phyloP scores from a whole-genome alignment of 2,329 filamentous ascomycete species.

The Colletotrichum eleusines region DNA sequence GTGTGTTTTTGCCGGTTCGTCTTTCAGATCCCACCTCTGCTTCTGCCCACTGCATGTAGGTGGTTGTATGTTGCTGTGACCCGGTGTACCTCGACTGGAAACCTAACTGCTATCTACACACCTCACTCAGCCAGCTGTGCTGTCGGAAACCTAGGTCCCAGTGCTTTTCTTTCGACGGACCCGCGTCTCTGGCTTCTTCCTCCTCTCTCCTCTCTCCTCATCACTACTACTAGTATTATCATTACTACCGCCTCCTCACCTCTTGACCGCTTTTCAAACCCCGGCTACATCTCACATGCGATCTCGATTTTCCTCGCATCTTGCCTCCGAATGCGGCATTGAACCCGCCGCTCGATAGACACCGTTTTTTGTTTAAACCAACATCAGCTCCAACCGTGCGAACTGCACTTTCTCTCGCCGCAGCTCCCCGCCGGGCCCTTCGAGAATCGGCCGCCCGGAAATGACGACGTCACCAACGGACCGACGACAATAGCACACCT shows the following conservation, averaged over 20 bases:
- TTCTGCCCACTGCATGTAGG: neutral
- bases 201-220: neutral
- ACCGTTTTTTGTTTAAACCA: neutral
- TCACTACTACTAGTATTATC: neutral
- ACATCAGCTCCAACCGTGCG: neutral
- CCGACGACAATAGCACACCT: conserved; percentile 26
- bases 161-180: neutral
- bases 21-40: neutral
- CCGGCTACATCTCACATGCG: conserved; percentile 25
- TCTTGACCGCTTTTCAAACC: neutral
- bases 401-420: neutral
- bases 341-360: conserved; percentile 11
- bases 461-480: conserved; percentile 33
- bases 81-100: neutral
- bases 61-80: neutral
- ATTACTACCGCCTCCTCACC: neutral
- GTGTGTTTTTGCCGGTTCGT: neutral
- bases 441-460: conserved; percentile 19
- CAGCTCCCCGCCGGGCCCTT: conserved; percentile 2
- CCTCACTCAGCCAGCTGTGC: conserved; percentile 9
- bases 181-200: neutral
- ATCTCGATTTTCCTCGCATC: conserved; percentile 9
- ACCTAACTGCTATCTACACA: conserved; percentile 2
- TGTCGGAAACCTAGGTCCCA: neutral
- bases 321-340: conserved; percentile 26